A percentile compares a stretch with the other conserved stretches of the same genome.
Evolutionary conservation across 768 basidiomycete genomes (phyloP).

Genomic region (Serendipita vermifera): DNA sequence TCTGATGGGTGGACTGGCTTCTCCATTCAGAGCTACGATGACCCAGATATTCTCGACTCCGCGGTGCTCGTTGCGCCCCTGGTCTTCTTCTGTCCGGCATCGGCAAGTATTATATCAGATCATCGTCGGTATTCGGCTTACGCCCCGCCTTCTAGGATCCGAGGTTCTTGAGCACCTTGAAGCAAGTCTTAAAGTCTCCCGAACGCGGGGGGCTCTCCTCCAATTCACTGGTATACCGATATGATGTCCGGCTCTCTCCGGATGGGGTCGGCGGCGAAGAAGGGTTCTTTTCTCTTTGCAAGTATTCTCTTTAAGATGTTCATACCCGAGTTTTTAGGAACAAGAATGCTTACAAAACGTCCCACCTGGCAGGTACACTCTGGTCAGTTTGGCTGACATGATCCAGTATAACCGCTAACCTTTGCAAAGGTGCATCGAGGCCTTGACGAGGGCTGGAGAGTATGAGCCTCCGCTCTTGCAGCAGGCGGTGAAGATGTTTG

Average conservation of each 20-base stretch:
- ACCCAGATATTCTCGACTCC: slow-evolving; percentile 53
- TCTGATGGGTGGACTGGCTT: no score
- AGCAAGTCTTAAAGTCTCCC: slow-evolving; percentile 69
- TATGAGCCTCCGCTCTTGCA: slow-evolving; percentile 54
- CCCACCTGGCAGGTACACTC: slow-evolving; percentile 16
- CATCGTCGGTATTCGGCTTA: background rate
- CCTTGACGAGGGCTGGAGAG: slow-evolving; percentile 75
- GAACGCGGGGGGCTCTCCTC: slow-evolving; percentile 86
- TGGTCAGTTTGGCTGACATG: slow-evolving; percentile 19
- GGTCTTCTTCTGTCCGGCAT: slow-evolving; percentile 72
- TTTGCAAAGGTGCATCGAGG: slow-evolving; percentile 62
- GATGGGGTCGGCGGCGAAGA: slow-evolving; percentile 96
- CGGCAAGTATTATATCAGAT: slow-evolving; percentile 32
- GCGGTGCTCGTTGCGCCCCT: slow-evolving; percentile 86
- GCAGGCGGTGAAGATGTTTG: slow-evolving; percentile 76
- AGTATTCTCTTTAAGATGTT: background rate
- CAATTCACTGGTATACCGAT: slow-evolving; percentile 62
- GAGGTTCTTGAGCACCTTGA: slow-evolving; percentile 74
- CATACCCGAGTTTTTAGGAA: background rate
- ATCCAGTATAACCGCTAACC: background rate
- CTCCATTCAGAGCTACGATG: slow-evolving; percentile 88
- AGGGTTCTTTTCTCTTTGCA: slow-evolving; percentile 82
- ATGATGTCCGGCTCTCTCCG: slow-evolving; percentile 71
- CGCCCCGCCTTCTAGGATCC: slow-evolving; percentile 39
- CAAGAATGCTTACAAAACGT: background rate